Percentiles rank a stretch among this genome's conserved stretches.
phyloP scores from a whole-genome alignment of 2,329 filamentous ascomycete species.

The Hirsutella minnesotensis region DNA sequence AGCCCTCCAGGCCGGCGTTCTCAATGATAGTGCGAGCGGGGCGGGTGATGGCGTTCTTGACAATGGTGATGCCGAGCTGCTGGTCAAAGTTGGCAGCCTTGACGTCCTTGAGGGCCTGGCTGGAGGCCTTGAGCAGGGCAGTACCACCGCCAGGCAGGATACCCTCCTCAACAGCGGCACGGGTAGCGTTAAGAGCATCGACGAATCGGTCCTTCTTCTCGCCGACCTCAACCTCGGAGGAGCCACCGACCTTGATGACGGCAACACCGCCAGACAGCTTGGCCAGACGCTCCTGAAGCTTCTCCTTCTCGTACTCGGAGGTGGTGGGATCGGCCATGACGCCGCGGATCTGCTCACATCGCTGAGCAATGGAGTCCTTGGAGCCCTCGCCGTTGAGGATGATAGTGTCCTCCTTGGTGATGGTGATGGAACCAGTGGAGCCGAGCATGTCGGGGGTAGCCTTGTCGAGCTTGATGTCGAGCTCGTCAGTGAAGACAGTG shows the following conservation, averaged over 20 bases:
- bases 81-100: constrained; percentile 97
- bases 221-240: constrained; percentile 95
- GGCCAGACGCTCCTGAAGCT: constrained; percentile 97
- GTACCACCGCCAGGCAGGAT: constrained; percentile 98
- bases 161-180: constrained; percentile 96
- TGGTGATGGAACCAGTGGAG: constrained; percentile 94
- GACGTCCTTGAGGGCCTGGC: constrained; percentile 71
- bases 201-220: constrained; percentile 99
- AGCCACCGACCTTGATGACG: constrained; percentile 97
- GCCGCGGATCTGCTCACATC: constrained; percentile 97
- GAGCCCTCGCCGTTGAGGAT: constrained; percentile 91
- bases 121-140: constrained; percentile 91
- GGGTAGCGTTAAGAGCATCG: constrained; percentile 94
- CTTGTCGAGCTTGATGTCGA: constrained; percentile 99
- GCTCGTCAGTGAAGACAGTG: constrained; percentile 95
- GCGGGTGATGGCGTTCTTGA: constrained; percentile 96
- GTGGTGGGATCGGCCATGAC: constrained; percentile 90
- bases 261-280: constrained; percentile 98
- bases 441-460: constrained; percentile 91
- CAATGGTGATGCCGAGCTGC: constrained; percentile 92
- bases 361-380: constrained; percentile 88
- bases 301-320: constrained; percentile 99
- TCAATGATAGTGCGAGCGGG: constrained; percentile 93
- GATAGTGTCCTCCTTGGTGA: constrained; percentile 99
- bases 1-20: constrained; percentile 93